phyloP scores from a whole-genome alignment of 768 basidiomycete genomes.

The Ramaria sp. region DNA sequence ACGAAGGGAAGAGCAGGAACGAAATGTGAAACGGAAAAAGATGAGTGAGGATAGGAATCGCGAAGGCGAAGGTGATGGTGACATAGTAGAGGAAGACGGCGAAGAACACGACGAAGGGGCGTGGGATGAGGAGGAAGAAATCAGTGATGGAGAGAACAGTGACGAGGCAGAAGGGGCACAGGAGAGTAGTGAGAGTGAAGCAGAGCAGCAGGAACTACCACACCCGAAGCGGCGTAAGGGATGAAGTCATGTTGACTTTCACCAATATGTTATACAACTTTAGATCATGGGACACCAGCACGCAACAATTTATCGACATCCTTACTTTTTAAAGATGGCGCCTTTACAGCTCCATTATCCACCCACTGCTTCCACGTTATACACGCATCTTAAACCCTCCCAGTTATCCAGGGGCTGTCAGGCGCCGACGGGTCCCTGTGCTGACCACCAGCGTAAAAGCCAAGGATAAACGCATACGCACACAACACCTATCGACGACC shows the following conservation, averaged over 20 bases:
- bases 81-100: slow-evolving; percentile 21
- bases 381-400: slow-evolving; percentile 85
- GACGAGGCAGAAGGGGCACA: slow-evolving; percentile 18
- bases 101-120: slow-evolving; percentile 27
- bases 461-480: slow-evolving; percentile 89
- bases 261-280: neutral
- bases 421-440: slow-evolving; percentile 28
- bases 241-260: slow-evolving; percentile 28
- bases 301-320: neutral
- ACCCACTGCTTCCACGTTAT: slow-evolving; percentile 36
- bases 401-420: slow-evolving; percentile 87
- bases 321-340: slow-evolving; percentile 10
- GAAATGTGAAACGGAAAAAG: slow-evolving; percentile 82
- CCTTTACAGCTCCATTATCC: slow-evolving; percentile 11
- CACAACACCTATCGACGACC: slow-evolving; percentile 89
- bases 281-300: neutral
- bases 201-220: slow-evolving; percentile 15
- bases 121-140: slow-evolving; percentile 28
- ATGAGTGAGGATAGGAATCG: slow-evolving; percentile 22
- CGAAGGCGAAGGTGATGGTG: slow-evolving; percentile 22
- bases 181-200: slow-evolving; percentile 13
- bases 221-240: slow-evolving; percentile 29
- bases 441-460: slow-evolving; percentile 93
- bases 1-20: slow-evolving; percentile 81
- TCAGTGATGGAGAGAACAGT: slow-evolving; percentile 25